phyloP scores from a whole-genome alignment of 768 basidiomycete genomes.

The Tulasnella sp. region DNA sequence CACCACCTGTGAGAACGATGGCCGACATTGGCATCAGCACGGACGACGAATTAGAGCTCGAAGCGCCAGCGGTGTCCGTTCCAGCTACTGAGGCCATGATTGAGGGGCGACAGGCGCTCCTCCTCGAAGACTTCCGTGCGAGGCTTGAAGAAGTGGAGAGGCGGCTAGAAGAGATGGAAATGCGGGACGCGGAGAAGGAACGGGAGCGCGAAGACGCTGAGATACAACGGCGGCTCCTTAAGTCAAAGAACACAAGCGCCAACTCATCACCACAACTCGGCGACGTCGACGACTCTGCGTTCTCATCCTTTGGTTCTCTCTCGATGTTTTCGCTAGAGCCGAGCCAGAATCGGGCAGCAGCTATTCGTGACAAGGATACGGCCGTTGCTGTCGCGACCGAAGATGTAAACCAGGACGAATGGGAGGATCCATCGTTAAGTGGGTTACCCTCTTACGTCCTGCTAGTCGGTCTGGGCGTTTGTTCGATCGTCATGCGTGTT shows the following conservation, averaged over 20 bases:
- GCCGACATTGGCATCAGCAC: too few species aligned
- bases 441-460: slow-evolving; percentile 13
- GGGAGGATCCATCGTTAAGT: neutral
- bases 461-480: slow-evolving; percentile 13
- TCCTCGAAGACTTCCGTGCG: slow-evolving; percentile 14
- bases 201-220: neutral
- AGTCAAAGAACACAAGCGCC: too few species aligned
- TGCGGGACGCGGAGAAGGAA: neutral
- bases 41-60: too few species aligned
- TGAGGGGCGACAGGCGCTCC: neutral
- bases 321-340: neutral
- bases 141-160: slow-evolving; percentile 18
- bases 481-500: slow-evolving; percentile 10
- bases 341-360: neutral
- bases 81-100: neutral
- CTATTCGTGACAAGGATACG: neutral
- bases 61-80: too few species aligned
- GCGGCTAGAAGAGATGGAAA: slow-evolving; percentile 18
- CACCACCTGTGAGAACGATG: too few species aligned
- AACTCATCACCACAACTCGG: neutral
- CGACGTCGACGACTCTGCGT: neutral
- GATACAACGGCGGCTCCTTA: neutral
- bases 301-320: neutral
- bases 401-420: neutral
- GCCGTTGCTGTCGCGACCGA: neutral